These are phyloP conservation scores for Puccinia polysora DNA, from an alignment of 1,284 basidiomycete species.

Conservation along the genomic window DNA sequence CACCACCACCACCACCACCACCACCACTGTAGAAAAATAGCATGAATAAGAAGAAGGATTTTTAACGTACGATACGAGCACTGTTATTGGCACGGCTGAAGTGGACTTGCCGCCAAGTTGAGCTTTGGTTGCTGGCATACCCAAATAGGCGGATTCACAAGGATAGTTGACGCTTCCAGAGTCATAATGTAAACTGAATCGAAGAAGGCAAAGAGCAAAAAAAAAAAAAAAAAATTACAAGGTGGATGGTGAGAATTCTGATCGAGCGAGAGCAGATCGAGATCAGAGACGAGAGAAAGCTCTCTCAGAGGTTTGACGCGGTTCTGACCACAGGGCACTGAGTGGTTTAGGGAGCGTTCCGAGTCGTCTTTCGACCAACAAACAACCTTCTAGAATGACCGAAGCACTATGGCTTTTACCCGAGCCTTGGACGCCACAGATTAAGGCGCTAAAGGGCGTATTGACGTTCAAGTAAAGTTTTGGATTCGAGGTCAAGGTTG, in stretches of 20 bases:
- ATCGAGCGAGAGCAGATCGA: no score
- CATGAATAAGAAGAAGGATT: neutral
- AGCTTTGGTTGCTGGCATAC: neutral
- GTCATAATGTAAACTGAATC: constrained; percentile 38
- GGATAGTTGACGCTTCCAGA: constrained; percentile 8
- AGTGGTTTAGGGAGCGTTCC: constrained; percentile 25
- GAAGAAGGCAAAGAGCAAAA: neutral
- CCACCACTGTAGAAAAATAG: no score
- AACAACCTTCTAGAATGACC: constrained; percentile 27
- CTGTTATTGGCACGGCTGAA: constrained; percentile 22
- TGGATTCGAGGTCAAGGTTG: neutral
- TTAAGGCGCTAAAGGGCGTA: constrained; percentile 27
- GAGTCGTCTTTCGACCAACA: constrained; percentile 19
- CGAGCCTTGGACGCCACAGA: constrained; percentile 39
- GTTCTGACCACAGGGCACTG: neutral
- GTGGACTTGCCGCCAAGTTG: neutral
- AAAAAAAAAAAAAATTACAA: constrained; percentile 6
- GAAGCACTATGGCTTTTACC: constrained; percentile 37
- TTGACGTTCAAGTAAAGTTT: constrained; percentile 37
- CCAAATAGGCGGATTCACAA: constrained; percentile 40
- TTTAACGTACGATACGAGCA: constrained; percentile 30
- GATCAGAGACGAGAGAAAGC: neutral
- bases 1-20: no score
- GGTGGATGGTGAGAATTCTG: neutral
- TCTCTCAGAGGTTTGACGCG: neutral